Evolutionary conservation across 2,329 filamentous ascomycete species (phyloP), one percentile per base, ranked within the genome.

Genomic region (Rutstroemia sydowiana): DNA sequence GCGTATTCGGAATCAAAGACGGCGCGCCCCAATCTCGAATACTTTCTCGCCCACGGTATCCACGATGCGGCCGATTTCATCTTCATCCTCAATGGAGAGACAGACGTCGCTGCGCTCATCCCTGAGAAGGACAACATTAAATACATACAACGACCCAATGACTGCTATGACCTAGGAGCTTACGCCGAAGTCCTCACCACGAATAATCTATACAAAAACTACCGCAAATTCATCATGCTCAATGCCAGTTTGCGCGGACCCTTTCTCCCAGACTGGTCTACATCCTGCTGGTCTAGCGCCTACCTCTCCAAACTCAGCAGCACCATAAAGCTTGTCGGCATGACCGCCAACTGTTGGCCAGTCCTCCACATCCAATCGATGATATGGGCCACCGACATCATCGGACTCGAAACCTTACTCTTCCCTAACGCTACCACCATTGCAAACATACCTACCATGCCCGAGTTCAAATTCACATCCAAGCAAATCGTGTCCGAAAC

Each of bases 171-270:
- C 44, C 43, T 65, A 3, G 63, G 63, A 3, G 57, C 59, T 11
- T 59, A 59, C 39, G 57, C 62, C 1, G 62, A 63, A 43, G 56
- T 65, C 11, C 40, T 65, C 9, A 48, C 36, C 10, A 56, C 44
- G 18, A 50, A 63, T 30, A 44, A 61, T 14, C 40, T 64, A 6
- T 65, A 63, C 20, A 63, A 63, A 32, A 44, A 39, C 0, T 65
- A 65, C 52, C 59, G 58, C 39, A 55, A 47, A 23, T 65, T 57
- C 45, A 63, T 65, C 45, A 59, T 59, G 28, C 53, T 65, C 54
- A 65, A 65, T 21, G 63, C 63, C 9, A 63, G 58, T 52, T 53
- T 65, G 36, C 53, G 63, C 2, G 63, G 63, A 1, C 63, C 63
- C 1, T 66, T 65, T 23, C 11, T 65, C 9, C 63, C 63, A 2